These are phyloP conservation scores for Colletotrichum echinochloae DNA, from an alignment of 2,329 filamentous ascomycete genomes.

Conservation along the genomic window DNA sequence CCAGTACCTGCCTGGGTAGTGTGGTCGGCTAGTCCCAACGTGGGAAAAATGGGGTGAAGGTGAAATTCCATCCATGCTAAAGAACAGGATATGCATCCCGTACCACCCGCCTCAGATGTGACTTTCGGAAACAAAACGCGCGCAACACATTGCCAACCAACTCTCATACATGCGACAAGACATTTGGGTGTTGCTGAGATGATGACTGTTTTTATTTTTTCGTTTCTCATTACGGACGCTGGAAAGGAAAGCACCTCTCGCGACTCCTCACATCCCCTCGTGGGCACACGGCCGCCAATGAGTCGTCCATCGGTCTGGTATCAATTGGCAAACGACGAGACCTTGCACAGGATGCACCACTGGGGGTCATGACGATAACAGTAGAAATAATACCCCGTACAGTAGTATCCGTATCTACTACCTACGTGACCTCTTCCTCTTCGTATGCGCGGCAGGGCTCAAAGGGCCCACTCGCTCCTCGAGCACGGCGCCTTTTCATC, in stretches of 20 bases:
- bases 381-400: neutral
- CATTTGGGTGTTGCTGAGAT: neutral
- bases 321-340: neutral
- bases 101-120: constrained; percentile 10
- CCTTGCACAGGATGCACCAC: neutral
- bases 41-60: constrained; percentile 14
- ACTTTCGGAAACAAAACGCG: constrained; percentile 5
- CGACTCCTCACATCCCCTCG: neutral
- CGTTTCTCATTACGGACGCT: neutral
- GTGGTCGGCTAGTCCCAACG: constrained; percentile 15
- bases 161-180: neutral
- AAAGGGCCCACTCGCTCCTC: constrained; percentile 17
- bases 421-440: neutral
- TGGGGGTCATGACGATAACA: neutral
- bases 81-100: constrained; percentile 30
- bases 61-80: constrained; percentile 25
- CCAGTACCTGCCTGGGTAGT: too few species aligned
- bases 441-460: constrained; percentile 25
- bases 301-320: constrained; percentile 8
- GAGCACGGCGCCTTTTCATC: constrained; percentile 1
- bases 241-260: neutral
- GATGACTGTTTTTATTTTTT: neutral
- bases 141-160: neutral
- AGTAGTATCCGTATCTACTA: too few species aligned
- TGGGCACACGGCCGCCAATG: neutral